A percentile compares a stretch with the other conserved stretches of the same genome.
Evolutionary conservation across 2,329 filamentous ascomycete genomes (phyloP).

Genomic region (Colletotrichum aenigma): DNA sequence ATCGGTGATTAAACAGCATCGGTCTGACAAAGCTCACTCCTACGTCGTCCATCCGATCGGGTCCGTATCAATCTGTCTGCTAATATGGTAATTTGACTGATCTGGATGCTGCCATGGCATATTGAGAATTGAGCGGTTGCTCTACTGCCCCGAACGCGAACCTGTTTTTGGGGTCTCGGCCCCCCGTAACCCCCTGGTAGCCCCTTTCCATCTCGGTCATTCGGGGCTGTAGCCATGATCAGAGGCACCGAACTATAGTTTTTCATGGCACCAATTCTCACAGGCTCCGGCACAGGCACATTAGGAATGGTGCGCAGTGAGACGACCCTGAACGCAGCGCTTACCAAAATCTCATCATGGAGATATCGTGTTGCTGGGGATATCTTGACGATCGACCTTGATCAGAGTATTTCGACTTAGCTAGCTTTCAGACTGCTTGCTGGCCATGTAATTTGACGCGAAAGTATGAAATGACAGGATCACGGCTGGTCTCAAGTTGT

Average conservation of each 20-base stretch:
- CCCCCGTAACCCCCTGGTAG: neutral
- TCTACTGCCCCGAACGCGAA: neutral
- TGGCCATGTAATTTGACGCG: neutral
- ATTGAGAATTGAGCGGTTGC: neutral
- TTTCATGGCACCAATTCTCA: neutral
- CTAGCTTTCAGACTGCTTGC: neutral
- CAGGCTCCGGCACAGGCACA: neutral
- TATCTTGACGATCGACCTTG: neutral
- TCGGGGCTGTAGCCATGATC: neutral
- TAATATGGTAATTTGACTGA: neutral
- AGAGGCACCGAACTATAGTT: neutral
- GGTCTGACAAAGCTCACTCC: neutral
- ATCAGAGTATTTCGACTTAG: neutral
- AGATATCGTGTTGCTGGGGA: neutral
- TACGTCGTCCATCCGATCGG: neutral
- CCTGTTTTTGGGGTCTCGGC: neutral
- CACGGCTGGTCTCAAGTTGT: neutral
- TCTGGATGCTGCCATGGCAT: neutral
- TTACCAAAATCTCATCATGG: neutral
- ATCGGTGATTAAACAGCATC: neutral
- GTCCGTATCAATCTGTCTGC: neutral
- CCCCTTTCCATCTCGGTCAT: neutral
- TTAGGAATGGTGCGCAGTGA: neutral
- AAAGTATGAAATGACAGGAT: neutral
- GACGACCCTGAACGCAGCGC: neutral